A percentile compares a stretch with the other conserved stretches of the same genome.
Evolutionary conservation across 2,329 filamentous ascomycete genomes (phyloP).

Genomic region (Cladobotryum mycophilum): DNA sequence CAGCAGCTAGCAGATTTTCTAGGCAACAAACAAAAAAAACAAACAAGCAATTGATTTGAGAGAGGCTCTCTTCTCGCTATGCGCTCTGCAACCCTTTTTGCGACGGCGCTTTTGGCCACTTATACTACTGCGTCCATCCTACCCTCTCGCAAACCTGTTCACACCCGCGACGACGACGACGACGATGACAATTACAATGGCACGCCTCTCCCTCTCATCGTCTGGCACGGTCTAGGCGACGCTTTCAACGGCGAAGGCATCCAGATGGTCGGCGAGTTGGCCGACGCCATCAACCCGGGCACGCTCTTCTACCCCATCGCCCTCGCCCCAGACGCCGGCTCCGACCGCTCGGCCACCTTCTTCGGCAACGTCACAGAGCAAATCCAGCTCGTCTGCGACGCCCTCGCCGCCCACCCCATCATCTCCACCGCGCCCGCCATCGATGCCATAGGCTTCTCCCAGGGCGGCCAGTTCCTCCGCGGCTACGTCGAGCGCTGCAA

Average conservation of each 20-base stretch:
- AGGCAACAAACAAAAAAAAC: too few species aligned
- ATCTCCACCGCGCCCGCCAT: conserved; percentile 75
- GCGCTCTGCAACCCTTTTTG: background rate
- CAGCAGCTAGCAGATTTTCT: too few species aligned
- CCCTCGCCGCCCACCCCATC: conserved; percentile 68
- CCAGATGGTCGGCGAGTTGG: conserved; percentile 62
- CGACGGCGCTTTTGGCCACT: conserved; percentile 6
- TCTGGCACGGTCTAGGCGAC: conserved; percentile 86
- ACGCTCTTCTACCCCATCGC: conserved; percentile 79
- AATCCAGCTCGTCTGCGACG: conserved; percentile 68
- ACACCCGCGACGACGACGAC: conserved; percentile 1
- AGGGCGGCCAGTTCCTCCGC: conserved; percentile 93
- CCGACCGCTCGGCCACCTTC: conserved; percentile 80
- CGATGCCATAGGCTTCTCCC: conserved; percentile 90
- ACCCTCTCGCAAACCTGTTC: conserved; percentile 14
- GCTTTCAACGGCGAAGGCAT: conserved; percentile 72
- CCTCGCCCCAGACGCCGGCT: conserved; percentile 56
- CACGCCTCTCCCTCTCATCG: conserved; percentile 77
- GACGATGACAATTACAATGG: conserved; percentile 41
- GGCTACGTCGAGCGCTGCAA: conserved; percentile 87
- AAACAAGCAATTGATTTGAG: too few species aligned
- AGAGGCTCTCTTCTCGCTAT: background rate
- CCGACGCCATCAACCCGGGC: conserved; percentile 67
- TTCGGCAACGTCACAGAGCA: conserved; percentile 83
- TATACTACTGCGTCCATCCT: background rate